phyloP scores from a whole-genome alignment of 768 basidiomycete species.

The Dentipellis sp. region DNA sequence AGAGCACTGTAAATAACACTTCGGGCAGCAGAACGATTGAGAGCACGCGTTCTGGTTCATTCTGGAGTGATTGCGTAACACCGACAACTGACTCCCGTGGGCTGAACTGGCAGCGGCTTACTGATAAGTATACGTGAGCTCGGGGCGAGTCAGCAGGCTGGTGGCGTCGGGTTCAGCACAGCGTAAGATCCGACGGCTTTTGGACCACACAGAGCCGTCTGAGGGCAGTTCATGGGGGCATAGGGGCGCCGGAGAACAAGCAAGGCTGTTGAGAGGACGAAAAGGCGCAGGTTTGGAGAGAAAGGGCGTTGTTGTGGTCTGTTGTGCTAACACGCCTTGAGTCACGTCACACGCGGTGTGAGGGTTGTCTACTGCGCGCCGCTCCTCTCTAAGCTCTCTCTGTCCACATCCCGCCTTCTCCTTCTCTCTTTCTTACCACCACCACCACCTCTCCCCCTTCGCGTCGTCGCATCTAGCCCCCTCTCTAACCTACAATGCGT shows the following conservation, averaged over 20 bases:
- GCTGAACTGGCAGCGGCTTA: too few species aligned
- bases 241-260: neutral
- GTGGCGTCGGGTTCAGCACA: too few species aligned
- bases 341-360: neutral
- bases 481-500: conserved; percentile 46
- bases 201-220: too few species aligned
- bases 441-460: neutral
- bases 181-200: too few species aligned
- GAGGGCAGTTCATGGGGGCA: too few species aligned
- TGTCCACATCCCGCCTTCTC: neutral
- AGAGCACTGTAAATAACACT: conserved; percentile 23
- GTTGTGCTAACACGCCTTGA: neutral
- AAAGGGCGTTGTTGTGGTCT: conserved; percentile 1
- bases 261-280: neutral
- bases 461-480: neutral
- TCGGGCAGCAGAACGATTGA: neutral
- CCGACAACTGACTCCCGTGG: too few species aligned
- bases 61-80: too few species aligned
- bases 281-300: neutral
- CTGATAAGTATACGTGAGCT: too few species aligned
- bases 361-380: neutral
- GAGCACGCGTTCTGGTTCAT: neutral
- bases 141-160: too few species aligned
- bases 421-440: neutral
- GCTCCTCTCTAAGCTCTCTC: neutral